phyloP scores from a whole-genome alignment of 176 grass and related monocot species.

The Avena atlantica region DNA sequence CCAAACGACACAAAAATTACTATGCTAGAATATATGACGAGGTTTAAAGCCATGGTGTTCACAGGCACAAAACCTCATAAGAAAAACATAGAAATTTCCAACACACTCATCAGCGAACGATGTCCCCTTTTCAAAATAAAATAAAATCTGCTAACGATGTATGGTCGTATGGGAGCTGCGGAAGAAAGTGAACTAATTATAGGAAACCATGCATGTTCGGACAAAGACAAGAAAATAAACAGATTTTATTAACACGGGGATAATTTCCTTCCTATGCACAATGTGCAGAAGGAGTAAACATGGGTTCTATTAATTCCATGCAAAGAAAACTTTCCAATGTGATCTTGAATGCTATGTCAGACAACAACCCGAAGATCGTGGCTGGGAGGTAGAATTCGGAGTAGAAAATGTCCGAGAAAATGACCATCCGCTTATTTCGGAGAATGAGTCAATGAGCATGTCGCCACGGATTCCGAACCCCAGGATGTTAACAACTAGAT shows the following conservation, averaged over 20 bases:
- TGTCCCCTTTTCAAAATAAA: too few species aligned
- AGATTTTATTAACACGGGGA: too few species aligned
- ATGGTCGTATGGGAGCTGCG: background rate
- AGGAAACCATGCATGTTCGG: background rate
- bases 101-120: slow-evolving; percentile 30
- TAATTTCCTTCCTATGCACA: background rate
- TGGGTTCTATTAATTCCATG: background rate
- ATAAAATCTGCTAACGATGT: too few species aligned
- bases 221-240: background rate
- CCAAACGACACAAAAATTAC: background rate
- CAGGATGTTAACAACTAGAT: too few species aligned
- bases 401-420: too few species aligned
- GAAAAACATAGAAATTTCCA: background rate
- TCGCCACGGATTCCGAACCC: too few species aligned
- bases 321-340: background rate
- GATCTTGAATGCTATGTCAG: too few species aligned
- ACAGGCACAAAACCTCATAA: background rate
- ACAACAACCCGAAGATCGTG: too few species aligned
- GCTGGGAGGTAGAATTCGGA: too few species aligned
- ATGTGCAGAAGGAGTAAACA: background rate
- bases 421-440: too few species aligned
- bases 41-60: background rate
- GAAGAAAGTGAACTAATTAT: background rate
- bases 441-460: too few species aligned
- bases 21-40: background rate